Evolutionary conservation across 2,329 filamentous ascomycete genomes (phyloP), one percentile per base, ranked within the genome.

Genomic region (Epichloe uncinata): DNA sequence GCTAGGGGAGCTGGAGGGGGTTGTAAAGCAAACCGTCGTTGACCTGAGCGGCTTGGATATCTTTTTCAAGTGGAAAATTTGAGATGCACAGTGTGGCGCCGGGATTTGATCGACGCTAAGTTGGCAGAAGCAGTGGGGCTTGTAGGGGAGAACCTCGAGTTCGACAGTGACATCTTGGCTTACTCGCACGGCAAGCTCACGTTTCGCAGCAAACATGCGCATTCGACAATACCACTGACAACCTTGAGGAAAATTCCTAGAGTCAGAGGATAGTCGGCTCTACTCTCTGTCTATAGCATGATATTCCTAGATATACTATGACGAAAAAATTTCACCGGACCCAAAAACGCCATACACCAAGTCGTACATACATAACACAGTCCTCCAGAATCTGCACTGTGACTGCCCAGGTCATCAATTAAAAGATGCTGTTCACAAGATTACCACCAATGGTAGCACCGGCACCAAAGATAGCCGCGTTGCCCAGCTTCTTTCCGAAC

Each of bases 361-460:
- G 13, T n/a, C 35, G 6, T 30, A 15, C 22, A 22, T 33, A 13
- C 20, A 26, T n/a, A 4, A 26, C 41, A 26, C 12, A n/a, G 12
- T n/a, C 12, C 13, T 13, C 20, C 9, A 15, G 9, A 6, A 12
- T 22, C 11, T 42, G 12, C 12, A 8, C 38, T 40, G 30, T 33
- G 9, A 30, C 36, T 13, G 3, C 7, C 18, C 18, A 12, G 16
- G 5, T 13, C 22, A 26, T 26, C 40, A 13, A 11, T 61, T 81
- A 95, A 66, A 95, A 93, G 59, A 95, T 94, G 55, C 84, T 81
- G 68, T 94, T 93, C 58, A 95, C 88, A 63, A 95, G 81, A 63
- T 95, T 93, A 57, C 84, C 80, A 63, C 90, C 90, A 55, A 95
- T 84, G 1, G 87, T 93, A 45, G 91, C 90, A 67, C 91, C 90